These are phyloP conservation scores for Salix udensis DNA, from an alignment of 345 rosid genomes.

Conservation along the genomic window DNA sequence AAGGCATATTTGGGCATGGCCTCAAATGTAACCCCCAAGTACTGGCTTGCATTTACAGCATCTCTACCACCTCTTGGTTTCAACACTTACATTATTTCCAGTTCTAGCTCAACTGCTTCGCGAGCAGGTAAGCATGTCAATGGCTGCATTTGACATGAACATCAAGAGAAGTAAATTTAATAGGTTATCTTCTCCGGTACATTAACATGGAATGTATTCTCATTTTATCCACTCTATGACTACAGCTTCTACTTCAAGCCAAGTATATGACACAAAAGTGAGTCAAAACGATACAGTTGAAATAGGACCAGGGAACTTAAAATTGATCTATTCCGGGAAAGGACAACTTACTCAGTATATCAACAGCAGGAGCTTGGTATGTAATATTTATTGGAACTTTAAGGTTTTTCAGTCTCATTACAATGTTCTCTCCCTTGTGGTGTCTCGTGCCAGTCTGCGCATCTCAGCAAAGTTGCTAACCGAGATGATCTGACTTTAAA, in stretches of 20 bases:
- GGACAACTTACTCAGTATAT: conserved; percentile 54
- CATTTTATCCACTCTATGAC: not conserved
- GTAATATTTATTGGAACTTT: not conserved
- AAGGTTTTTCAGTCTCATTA: not conserved
- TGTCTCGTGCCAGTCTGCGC: not conserved
- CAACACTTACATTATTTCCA: conserved; percentile 64
- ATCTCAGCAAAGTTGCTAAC: no score
- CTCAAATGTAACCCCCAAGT: conserved; percentile 48
- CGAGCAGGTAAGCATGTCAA: conserved; percentile 44
- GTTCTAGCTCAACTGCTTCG: conserved; percentile 29
- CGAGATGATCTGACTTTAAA: no score
- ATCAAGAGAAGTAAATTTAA: not conserved
- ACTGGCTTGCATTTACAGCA: conserved; percentile 80
- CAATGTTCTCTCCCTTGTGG: not conserved
- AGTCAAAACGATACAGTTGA: conserved; percentile 40
- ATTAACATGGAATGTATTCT: not conserved
- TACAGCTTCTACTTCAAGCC: conserved; percentile 17
- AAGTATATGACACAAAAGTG: conserved; percentile 29
- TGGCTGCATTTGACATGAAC: not conserved
- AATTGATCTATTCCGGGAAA: conserved; percentile 51
- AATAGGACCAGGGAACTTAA: conserved; percentile 81
- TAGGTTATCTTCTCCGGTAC: not conserved
- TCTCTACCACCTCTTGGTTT: conserved; percentile 91
- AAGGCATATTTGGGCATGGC: conserved; percentile 63
- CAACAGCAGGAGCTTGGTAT: conserved; percentile 56